These are phyloP conservation scores for Podila horticola DNA, from an alignment of 192 early-diverging fungal species.

Conservation along the genomic window DNA sequence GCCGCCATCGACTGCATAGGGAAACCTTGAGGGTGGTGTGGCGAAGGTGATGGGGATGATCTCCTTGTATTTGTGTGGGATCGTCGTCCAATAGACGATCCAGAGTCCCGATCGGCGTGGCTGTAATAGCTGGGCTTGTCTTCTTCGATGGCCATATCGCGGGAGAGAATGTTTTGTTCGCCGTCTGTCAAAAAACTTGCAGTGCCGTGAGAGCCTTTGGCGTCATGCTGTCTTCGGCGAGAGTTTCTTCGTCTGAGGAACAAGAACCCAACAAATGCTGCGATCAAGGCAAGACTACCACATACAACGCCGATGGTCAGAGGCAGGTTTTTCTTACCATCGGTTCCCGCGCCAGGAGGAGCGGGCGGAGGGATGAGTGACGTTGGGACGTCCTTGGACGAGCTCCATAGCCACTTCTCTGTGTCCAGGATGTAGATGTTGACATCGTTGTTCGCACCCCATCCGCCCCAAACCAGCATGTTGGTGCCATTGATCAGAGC, in stretches of 20 bases:
- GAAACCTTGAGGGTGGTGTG: conserved; percentile 11
- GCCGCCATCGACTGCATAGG: conserved; percentile 38
- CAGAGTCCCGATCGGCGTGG: conserved; percentile 10
- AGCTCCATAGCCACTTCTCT: conserved; percentile 68
- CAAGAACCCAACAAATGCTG: conserved; percentile 45
- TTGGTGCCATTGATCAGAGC: conserved; percentile 65
- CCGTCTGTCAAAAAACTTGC: conserved; percentile 10
- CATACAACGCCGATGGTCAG: conserved; percentile 37
- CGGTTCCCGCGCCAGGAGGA: neutral
- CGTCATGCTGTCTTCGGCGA: neutral
- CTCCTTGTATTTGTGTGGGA: conserved; percentile 2
- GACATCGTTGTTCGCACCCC: conserved; percentile 61
- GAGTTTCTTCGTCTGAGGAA: conserved; percentile 19
- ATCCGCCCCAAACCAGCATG: conserved; percentile 79
- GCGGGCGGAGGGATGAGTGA: neutral
- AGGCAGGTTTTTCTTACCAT: conserved; percentile 17
- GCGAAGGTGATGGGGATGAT: conserved; percentile 1
- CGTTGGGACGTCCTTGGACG: conserved; percentile 47
- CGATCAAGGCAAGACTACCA: conserved; percentile 51
- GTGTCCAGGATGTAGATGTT: conserved; percentile 76
- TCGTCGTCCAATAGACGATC: conserved; percentile 21
- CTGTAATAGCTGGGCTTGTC: conserved; percentile 22
- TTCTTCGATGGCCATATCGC: conserved; percentile 21
- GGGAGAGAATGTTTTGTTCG: conserved; percentile 11
- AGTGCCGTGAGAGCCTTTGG: neutral